Evolutionary conservation across 2,329 filamentous ascomycete genomes (phyloP).

Genomic region (Microcyclospora tardicrescens): DNA sequence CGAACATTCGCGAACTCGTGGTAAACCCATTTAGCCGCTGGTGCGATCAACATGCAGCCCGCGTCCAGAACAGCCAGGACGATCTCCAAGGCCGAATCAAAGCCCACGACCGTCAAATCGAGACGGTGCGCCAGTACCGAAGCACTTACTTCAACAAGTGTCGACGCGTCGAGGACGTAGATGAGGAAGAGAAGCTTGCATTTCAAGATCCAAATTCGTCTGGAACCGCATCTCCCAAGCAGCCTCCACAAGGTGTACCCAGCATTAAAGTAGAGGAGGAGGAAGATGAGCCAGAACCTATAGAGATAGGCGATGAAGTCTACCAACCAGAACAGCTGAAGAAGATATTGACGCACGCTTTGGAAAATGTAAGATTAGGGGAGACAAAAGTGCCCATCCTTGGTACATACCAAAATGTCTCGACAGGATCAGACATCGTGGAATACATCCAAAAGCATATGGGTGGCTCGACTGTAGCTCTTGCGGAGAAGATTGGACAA

Average conservation of each 20-base stretch:
- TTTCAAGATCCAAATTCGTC: constrained; percentile 67
- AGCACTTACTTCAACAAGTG: constrained; percentile 99
- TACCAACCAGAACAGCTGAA: constrained; percentile 81
- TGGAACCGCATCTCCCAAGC: constrained; percentile 34
- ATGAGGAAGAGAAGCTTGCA: constrained; percentile 96
- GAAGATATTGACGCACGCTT: constrained; percentile 74
- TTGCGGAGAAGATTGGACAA: constrained; percentile 89
- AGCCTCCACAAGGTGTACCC: constrained; percentile 41
- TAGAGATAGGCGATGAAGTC: constrained; percentile 81
- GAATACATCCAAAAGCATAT: constrained; percentile 88
- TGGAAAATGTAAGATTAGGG: constrained; percentile 72
- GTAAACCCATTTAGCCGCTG: constrained; percentile 88
- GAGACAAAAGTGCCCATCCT: constrained; percentile 94
- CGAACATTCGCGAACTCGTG: constrained; percentile 90
- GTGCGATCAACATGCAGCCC: constrained; percentile 87
- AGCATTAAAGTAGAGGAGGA: constrained; percentile 72
- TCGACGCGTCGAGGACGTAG: constrained; percentile 83
- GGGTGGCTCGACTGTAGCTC: constrained; percentile 64
- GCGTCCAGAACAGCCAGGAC: constrained; percentile 88
- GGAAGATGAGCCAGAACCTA: constrained; percentile 59
- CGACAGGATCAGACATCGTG: constrained; percentile 81
- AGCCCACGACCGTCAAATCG: constrained; percentile 81
- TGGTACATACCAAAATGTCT: constrained; percentile 88
- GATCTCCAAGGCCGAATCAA: constrained; percentile 86
- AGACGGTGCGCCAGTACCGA: constrained; percentile 79